Percentiles rank a stretch among this genome's conserved stretches.
Evolutionary conservation across 306 rosid genomes (phyloP).

Genomic region (Cicer judaicum): DNA sequence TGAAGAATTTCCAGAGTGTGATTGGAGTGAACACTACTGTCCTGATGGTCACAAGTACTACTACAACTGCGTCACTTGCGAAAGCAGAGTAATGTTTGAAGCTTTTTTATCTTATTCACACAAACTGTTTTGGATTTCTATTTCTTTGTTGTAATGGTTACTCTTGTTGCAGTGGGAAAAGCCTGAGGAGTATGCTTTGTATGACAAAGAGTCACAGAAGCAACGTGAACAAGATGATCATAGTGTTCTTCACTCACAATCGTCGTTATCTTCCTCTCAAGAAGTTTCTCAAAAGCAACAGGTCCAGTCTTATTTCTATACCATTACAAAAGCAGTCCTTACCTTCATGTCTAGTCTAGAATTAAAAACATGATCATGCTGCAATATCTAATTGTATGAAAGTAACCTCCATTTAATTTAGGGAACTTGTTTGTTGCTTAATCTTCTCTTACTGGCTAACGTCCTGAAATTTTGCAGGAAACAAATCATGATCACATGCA

Average conservation of each 20-base stretch:
- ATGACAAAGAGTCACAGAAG: constrained; percentile 63
- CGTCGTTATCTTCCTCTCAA: constrained; percentile 50
- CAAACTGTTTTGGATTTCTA: constrained; percentile 37
- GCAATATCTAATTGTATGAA: constrained; percentile 16
- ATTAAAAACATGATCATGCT: background rate
- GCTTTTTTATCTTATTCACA: constrained; percentile 43
- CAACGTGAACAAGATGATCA: constrained; percentile 55
- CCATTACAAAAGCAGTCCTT: constrained; percentile 42
- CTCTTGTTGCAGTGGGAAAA: constrained; percentile 79
- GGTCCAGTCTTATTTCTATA: constrained; percentile 47
- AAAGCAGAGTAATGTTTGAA: constrained; percentile 74
- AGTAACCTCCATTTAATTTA: constrained; percentile 6
- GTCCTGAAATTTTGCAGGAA: constrained; percentile 57
- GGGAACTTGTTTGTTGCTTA: constrained; percentile 4
- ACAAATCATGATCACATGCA: constrained; percentile 52
- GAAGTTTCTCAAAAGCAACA: constrained; percentile 52
- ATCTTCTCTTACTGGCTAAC: constrained; percentile 19
- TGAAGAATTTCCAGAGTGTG: constrained; percentile 66
- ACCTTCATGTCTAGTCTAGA: constrained; percentile 23
- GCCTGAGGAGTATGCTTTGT: constrained; percentile 73
- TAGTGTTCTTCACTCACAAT: constrained; percentile 45
- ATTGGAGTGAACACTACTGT: constrained; percentile 92
- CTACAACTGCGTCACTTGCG: constrained; percentile 75
- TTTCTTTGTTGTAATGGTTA: constrained; percentile 39
- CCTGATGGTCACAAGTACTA: constrained; percentile 86